Evolutionary conservation across 1,284 basidiomycete genomes (phyloP), one percentile per base, ranked within the genome.

Genomic region (Microbotryum saponariae): DNA sequence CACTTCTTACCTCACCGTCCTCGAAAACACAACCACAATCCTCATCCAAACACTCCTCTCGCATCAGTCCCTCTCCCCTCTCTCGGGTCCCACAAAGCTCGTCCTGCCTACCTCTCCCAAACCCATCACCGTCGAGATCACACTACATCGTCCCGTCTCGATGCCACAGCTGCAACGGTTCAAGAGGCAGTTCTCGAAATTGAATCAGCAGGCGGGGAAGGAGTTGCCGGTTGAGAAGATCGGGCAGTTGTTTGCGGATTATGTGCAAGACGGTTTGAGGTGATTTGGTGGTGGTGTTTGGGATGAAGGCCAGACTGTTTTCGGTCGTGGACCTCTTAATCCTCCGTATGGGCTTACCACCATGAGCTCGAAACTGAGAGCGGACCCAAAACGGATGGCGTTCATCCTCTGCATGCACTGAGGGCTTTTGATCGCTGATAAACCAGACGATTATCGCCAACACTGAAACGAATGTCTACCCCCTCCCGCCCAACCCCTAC

Each of bases 111-210:
- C 58, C 53, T 75, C 74, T 8, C 65, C 79, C 31, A 51, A 52
- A 12, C 57, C 62, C 18, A 50, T 66, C 23, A 23, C 78, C 75
- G 61, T 70, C 74, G 29, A 73, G 70, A 76, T 89, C 53, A 78
- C 74, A 3, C 81, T 92, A 1, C 71, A 80, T 23, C 85, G 87
- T 18, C 80, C 79, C 55, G 72, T 92, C 27, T 89, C 89, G 21
- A 79, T 93, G 23, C 85, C 88, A 0, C 89, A 92, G 76, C 78
- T 94, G 58, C 89, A 92, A 73, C 79, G 91, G 29, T 78, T 87
- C 55, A 94, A 93, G 74, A 80, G 91, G 52, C 89, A 92, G 72
- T 96, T 92, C 72, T 86, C 93, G 44, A 83, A 82, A 1, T 81
- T 88, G 46, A 89, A 93, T 74, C 89, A 87, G 72, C 89, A 89